Base-by-base conservation (phyloP, 495 filamentous ascomycete species). In the Xylaria scruposa region DNA sequence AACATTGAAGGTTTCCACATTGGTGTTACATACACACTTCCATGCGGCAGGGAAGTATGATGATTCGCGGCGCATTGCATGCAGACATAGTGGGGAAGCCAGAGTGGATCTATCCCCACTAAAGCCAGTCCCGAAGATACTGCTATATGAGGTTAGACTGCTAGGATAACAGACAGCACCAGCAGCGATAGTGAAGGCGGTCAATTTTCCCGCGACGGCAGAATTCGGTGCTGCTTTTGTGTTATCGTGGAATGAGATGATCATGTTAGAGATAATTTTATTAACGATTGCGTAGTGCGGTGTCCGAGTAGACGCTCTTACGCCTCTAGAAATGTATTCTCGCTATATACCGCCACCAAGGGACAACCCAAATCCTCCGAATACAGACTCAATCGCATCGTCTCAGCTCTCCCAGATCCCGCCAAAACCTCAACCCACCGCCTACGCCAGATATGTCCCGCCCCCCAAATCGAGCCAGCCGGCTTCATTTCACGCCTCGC, bases 291-390 rank as follows among this genome's bases (percentile, higher is more conserved):
- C 38, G 12, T 31, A 8, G 21, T 13, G 33, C 3, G 8, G 42
- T 42, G 8, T n/a, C 29, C 9, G 4, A 38, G 29, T 19, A 31
- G 26, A 15, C 21, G 26, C 44, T 62, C 33, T 54, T 79, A 85
- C 84, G 81, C 64, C 83, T 64, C 79, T 77, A 19, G 75, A 75
- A 31, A 81, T 90, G 44, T 88, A 89, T 74, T 80, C 82, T 58
- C 80, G 86, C 21, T 89, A 86, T 69, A 74, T 85, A 21, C 87
- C 87, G 17, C 83, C 86, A 6, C 33, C 70, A 19, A 78, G 70
- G 61, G 76, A 71, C 13, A 58, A 9, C n/a, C 26, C 68, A 21
- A 42, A 26, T 12, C 4, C 68, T 15, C 33, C 42, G 33, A 70
- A 64, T 33, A 38, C 70, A 29, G 53, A 46, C 7, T 17, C 68